These are phyloP conservation scores for Hygrophoropsis aurantiaca DNA, from an alignment of 768 basidiomycete species.

Conservation along the genomic window DNA sequence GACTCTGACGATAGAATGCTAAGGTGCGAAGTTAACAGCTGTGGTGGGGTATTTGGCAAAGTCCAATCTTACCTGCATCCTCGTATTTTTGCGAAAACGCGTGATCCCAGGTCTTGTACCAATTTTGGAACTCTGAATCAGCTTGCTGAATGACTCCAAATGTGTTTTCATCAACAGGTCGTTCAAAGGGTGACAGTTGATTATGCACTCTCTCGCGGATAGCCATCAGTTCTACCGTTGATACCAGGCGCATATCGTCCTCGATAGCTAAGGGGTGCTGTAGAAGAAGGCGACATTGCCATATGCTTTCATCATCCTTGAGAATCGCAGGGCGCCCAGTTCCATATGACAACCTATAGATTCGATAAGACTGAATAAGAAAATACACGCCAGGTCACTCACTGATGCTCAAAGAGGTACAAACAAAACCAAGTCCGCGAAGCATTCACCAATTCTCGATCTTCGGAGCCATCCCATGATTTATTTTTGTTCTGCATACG, in stretches of 20 bases:
- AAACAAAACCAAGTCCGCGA: constrained; percentile 92
- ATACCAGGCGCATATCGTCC: constrained; percentile 93
- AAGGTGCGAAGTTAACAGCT: background rate
- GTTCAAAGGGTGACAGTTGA: constrained; percentile 75
- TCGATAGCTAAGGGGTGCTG: constrained; percentile 87
- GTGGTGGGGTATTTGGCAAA: constrained; percentile 2
- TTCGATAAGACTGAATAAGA: background rate
- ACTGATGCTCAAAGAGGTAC: constrained; percentile 95
- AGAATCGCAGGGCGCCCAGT: constrained; percentile 92
- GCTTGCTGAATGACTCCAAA: constrained; percentile 72
- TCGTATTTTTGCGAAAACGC: constrained; percentile 81
- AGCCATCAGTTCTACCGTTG: constrained; percentile 90
- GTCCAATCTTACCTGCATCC: constrained; percentile 60
- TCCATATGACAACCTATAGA: constrained; percentile 84
- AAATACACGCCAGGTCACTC: constrained; percentile 26
- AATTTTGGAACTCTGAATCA: constrained; percentile 73
- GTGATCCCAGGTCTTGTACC: constrained; percentile 81
- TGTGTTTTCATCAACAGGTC: constrained; percentile 71
- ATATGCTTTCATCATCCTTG: constrained; percentile 90
- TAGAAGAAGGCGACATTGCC: constrained; percentile 73
- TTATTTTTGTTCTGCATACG: constrained; percentile 72
- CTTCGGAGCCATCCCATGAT: constrained; percentile 49
- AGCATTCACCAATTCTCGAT: constrained; percentile 77
- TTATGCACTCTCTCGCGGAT: constrained; percentile 87
- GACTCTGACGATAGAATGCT: constrained; percentile 88